Conservation (phyloP, 345 rosid genomes). For the Camelina laxa region DNA sequence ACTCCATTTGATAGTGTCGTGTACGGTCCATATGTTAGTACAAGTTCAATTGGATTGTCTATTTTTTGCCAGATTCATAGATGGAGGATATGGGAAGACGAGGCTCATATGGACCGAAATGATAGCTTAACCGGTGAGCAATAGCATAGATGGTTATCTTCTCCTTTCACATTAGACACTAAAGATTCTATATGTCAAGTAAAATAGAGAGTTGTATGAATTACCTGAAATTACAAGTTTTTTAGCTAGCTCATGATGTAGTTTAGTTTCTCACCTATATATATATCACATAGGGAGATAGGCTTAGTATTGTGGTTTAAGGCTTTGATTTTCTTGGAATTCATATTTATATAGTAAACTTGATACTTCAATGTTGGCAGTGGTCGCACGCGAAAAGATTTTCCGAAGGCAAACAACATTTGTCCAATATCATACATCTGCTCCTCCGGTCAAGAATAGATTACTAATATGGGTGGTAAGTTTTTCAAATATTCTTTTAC, state of each 20-base stretch:
- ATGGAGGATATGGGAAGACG: slow-evolving; percentile 87
- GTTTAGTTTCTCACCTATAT: background rate
- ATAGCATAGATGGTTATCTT: slow-evolving; percentile 2
- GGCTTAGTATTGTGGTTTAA: background rate
- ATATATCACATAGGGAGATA: background rate
- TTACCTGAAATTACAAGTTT: background rate
- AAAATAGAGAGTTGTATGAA: background rate
- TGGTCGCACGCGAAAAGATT: slow-evolving; percentile 53
- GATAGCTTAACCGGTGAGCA: slow-evolving; percentile 57
- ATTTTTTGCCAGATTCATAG: slow-evolving; percentile 68
- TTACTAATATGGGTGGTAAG: slow-evolving; percentile 87
- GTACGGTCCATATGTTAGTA: background rate
- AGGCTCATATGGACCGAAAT: slow-evolving; percentile 65
- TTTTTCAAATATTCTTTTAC: background rate
- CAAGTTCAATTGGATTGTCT: background rate
- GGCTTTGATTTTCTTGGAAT: background rate
- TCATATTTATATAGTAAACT: background rate
- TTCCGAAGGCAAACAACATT: slow-evolving; percentile 79
- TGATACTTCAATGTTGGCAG: slow-evolving; percentile 49
- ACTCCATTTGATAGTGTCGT: slow-evolving; percentile 4
- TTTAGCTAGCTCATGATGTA: background rate
- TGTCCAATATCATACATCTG: slow-evolving; percentile 66
- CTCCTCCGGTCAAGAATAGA: slow-evolving; percentile 60
- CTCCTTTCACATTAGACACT: background rate
- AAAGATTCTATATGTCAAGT: background rate